A percentile compares a stretch with the other conserved stretches of the same genome.
These are phyloP conservation scores for Deuterostichococcus epilithicus DNA, from an alignment of 139 green algal genomes.

Conservation along the genomic window DNA sequence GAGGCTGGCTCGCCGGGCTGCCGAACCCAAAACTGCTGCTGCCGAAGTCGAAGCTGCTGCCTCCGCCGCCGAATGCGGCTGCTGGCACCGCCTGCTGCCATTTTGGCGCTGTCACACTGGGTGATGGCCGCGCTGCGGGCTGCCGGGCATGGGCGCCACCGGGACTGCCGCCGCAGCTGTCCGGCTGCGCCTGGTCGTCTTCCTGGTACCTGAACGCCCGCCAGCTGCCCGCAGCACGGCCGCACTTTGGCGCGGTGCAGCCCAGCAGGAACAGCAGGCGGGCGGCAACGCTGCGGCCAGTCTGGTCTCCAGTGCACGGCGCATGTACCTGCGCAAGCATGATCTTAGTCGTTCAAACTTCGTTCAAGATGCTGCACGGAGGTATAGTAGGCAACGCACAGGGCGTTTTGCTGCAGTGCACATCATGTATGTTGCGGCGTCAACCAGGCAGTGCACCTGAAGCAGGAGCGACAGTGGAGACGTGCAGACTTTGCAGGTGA, in stretches of 20 bases:
- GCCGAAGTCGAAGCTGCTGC: slow-evolving; percentile 4
- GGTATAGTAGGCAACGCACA: too few species aligned
- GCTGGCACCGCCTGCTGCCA: background rate
- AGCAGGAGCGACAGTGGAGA: slow-evolving; percentile 38
- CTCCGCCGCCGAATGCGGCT: background rate
- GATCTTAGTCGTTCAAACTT: too few species aligned
- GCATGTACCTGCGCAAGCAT: slow-evolving; percentile 28
- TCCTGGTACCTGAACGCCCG: slow-evolving; percentile 37
- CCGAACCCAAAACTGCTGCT: background rate
- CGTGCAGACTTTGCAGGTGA: slow-evolving; percentile 34
- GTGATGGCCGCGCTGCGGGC: too few species aligned
- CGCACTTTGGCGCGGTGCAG: slow-evolving; percentile 41
- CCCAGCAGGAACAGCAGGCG: slow-evolving; percentile 41
- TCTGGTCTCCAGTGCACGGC: background rate
- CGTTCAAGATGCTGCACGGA: too few species aligned
- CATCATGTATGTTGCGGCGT: too few species aligned
- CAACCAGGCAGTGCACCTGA: too few species aligned
- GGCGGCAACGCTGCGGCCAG: background rate
- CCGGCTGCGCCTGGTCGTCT: background rate
- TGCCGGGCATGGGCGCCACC: too few species aligned
- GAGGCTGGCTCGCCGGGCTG: background rate
- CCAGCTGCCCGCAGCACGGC: slow-evolving; percentile 35
- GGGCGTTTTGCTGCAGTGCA: too few species aligned
- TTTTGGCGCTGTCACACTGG: background rate
- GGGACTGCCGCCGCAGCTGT: too few species aligned